phyloP scores from a whole-genome alignment of 129 eudicot genomes.

The Kitagawia praeruptora region DNA sequence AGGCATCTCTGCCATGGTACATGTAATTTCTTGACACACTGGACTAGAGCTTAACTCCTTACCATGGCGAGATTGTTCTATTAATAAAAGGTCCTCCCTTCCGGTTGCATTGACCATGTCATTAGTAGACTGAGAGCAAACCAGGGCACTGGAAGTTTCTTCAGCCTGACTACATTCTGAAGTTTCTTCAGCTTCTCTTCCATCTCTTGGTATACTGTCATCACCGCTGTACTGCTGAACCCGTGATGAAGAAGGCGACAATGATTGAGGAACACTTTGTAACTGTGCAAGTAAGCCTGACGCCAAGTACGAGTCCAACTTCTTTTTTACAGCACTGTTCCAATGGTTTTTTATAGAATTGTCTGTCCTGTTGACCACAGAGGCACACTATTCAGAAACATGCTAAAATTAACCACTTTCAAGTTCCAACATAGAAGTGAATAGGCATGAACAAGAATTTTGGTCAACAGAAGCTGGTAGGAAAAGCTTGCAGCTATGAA shows the following conservation, averaged over 20 bases:
- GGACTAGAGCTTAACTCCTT: conserved; percentile 23
- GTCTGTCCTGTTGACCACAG: conserved; percentile 60
- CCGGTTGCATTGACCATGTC: conserved; percentile 29
- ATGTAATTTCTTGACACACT: conserved; percentile 17
- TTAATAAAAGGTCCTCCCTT: conserved; percentile 27
- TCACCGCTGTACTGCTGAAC: conserved; percentile 58
- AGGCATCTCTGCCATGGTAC: conserved; percentile 28
- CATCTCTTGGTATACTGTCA: conserved; percentile 44
- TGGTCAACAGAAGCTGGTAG: too few species aligned
- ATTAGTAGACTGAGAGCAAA: conserved; percentile 43
- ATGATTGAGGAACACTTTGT: conserved; percentile 46
- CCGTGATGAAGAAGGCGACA: conserved; percentile 39
- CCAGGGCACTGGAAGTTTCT: conserved; percentile 25
- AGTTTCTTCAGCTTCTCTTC: conserved; percentile 51
- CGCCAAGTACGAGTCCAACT: conserved; percentile 64
- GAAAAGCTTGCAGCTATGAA: too few species aligned
- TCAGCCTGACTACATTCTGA: conserved; percentile 74
- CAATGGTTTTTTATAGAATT: conserved; percentile 95
- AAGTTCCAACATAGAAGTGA: background rate
- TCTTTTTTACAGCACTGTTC: conserved; percentile 95
- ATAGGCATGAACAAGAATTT: background rate
- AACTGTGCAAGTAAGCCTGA: conserved; percentile 61
- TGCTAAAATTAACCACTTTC: background rate
- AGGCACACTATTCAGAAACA: background rate
- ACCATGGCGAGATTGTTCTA: conserved; percentile 34